Evolutionary conservation across 2,329 filamentous ascomycete species (phyloP), one percentile per base, ranked within the genome.

Genomic region (Sclerotinia minor): DNA sequence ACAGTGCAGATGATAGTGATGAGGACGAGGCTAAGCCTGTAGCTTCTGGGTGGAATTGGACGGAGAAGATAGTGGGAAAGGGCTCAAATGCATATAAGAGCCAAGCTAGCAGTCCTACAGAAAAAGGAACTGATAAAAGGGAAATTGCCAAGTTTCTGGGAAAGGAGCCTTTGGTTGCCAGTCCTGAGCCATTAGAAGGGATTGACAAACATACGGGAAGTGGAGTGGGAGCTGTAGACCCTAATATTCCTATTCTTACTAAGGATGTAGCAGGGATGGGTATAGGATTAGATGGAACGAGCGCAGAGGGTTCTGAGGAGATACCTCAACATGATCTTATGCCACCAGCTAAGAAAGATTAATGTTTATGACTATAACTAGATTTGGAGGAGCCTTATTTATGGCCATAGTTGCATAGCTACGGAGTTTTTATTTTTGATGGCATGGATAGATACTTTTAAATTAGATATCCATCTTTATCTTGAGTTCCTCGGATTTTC

Each of bases 51-150:
- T 85, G 83, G 83, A 84, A 81, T 72, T 85, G 83, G 83, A 81
- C 82, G 7, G 83, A 85, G 76, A 83, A 83, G 75, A 85, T 85
- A 76, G 83, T 82, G 19, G 83, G 83, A 24, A 83, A 79, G 73
- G 71, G 72, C 7, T 49, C n/a, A 38, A 50, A 24, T 50, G 29
- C 59, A 41, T 38, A 61, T 61, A 38, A 24, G 17, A 63, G 29
- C 50, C 45, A 63, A 41, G 38, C 21, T 26, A 21, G 4, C 4
- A 63, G 59, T 63, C 45, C 45, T 26, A 13, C n/a, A 8, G 59
- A 21, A 38, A 63, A 38, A 41, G 59, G 59, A 38, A 63, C 45
- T 0, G 59, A 63, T 26, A 38, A 38, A 50, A 50, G 26, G 4
- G 59, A 63, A 38, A 38, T 63, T 9, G 45, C 59, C 2, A 50